These are phyloP conservation scores for Septoria petroselini DNA, from an alignment of 2,329 filamentous ascomycete species.

Conservation along the genomic window DNA sequence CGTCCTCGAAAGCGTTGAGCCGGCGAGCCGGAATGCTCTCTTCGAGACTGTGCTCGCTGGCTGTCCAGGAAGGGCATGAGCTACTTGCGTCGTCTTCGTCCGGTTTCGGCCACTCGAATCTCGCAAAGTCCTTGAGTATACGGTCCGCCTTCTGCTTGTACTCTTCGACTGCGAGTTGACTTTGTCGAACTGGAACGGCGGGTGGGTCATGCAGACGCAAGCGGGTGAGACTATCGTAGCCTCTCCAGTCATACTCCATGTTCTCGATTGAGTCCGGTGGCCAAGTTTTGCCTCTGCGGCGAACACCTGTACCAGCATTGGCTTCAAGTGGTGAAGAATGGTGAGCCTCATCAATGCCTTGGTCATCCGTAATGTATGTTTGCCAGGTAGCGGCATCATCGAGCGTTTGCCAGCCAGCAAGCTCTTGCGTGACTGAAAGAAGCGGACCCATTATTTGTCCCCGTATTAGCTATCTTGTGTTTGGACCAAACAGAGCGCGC, in stretches of 20 bases:
- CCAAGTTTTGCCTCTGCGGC: too few species aligned
- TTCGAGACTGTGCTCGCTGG: background rate
- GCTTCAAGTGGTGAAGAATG: background rate
- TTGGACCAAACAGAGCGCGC: too few species aligned
- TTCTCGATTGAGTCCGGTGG: background rate
- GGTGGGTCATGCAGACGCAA: background rate
- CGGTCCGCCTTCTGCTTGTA: background rate
- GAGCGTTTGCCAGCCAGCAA: background rate
- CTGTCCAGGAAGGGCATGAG: background rate
- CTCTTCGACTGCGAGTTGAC: background rate
- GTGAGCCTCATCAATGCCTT: background rate
- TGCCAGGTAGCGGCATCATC: background rate
- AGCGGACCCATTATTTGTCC: background rate
- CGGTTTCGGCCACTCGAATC: slow-evolving; percentile 9
- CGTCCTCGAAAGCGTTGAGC: too few species aligned
- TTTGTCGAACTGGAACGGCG: too few species aligned
- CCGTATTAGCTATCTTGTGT: background rate
- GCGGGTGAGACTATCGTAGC: background rate
- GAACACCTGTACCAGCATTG: background rate
- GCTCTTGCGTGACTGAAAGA: background rate
- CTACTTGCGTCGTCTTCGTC: background rate
- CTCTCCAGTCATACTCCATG: background rate
- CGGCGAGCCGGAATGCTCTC: too few species aligned
- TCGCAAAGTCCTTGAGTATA: slow-evolving; percentile 9
- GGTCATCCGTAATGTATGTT: background rate